Evolutionary conservation across 1,284 basidiomycete genomes (phyloP).

Genomic region (Mycosarcoma maydis): DNA sequence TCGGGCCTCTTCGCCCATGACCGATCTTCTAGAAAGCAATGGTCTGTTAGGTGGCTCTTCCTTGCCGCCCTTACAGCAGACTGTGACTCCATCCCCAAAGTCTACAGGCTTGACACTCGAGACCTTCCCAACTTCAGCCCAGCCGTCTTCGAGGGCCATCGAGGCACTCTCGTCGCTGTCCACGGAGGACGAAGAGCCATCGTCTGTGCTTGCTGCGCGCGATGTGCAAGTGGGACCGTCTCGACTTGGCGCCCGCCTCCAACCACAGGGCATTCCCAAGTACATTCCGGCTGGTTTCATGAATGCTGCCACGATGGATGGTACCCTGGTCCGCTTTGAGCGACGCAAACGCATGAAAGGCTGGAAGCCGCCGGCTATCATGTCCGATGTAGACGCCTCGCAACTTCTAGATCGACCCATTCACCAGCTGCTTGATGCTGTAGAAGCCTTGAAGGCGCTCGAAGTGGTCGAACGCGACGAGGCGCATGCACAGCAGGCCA

Average conservation of each 20-base stretch:
- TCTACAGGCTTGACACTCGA: neutral
- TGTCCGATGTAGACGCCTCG: constrained; percentile 40
- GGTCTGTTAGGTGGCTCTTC: constrained; percentile 35
- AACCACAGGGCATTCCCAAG: constrained; percentile 40
- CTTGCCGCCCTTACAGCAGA: constrained; percentile 30
- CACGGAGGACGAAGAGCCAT: neutral
- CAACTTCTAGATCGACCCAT: constrained; percentile 55
- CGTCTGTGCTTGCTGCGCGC: neutral
- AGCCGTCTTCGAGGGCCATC: constrained; percentile 23
- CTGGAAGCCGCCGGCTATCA: constrained; percentile 50
- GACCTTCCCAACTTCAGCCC: constrained; percentile 11
- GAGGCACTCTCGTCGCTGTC: constrained; percentile 15
- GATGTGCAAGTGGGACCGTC: constrained; percentile 17
- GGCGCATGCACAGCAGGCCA: neutral
- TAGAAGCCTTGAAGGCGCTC: constrained; percentile 44
- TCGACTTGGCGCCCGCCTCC: constrained; percentile 6
- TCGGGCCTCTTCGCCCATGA: constrained; percentile 13
- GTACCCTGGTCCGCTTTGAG: constrained; percentile 47
- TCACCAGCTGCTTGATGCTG: constrained; percentile 49
- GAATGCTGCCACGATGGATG: constrained; percentile 48
- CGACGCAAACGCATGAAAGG: constrained; percentile 53
- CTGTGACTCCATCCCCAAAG: constrained; percentile 2
- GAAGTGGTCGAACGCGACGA: constrained; percentile 49
- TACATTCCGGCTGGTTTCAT: constrained; percentile 61
- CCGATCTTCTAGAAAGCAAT: constrained; percentile 38